Conservation (phyloP, 768 basidiomycete genomes). For the Mycena latifolia region DNA sequence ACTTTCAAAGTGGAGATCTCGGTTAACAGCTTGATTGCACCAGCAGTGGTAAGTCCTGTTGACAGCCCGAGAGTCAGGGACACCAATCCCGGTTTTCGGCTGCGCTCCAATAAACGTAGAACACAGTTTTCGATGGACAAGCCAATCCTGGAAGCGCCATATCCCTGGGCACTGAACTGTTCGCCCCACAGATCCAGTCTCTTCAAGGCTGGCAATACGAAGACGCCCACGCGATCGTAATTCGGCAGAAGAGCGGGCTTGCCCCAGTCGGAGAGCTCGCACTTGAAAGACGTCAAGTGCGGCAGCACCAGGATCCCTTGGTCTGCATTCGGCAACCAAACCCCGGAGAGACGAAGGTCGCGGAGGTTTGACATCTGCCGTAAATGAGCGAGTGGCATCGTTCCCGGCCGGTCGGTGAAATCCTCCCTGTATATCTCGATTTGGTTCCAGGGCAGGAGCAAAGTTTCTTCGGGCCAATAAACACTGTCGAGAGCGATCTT, state of each 20-base stretch:
- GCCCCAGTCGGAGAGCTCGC: not conserved
- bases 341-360: not conserved
- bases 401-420: not conserved
- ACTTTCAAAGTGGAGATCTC: not conserved
- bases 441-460: not conserved
- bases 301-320: not conserved
- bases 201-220: not conserved
- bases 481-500: not conserved
- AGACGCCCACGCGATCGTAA: not conserved
- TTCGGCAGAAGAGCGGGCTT: not conserved
- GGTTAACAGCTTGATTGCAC: not conserved
- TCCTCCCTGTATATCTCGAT: not conserved
- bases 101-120: not conserved
- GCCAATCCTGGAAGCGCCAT: not conserved
- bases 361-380: not conserved
- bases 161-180: not conserved
- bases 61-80: not conserved
- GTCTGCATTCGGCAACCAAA: not conserved
- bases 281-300: not conserved
- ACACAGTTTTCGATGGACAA: not conserved
- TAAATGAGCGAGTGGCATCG: not conserved
- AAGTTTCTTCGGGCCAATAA: not conserved
- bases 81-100: not conserved
- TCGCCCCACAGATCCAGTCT: not conserved
- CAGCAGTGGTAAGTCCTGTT: not conserved